These are phyloP conservation scores for Saussurea involucrata DNA, from an alignment of 129 eudicot species.

Conservation along the genomic window DNA sequence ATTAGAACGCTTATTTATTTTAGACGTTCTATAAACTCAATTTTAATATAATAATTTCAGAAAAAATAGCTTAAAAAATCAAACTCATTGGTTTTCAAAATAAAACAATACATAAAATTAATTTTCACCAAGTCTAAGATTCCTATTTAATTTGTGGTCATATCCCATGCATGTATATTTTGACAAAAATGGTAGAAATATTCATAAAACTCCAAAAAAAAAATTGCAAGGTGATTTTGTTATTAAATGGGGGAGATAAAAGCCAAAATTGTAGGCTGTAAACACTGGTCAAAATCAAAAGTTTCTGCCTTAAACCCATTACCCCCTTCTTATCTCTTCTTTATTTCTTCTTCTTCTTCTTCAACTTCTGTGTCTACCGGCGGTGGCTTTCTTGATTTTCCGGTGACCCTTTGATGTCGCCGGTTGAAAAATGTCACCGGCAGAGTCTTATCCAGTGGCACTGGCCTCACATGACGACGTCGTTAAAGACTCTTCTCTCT, in stretches of 20 bases:
- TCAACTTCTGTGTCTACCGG: neutral
- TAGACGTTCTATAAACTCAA: no score
- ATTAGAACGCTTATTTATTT: no score
- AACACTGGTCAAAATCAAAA: neutral
- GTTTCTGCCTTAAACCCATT: neutral
- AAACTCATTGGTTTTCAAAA: no score
- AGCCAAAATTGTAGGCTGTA: neutral
- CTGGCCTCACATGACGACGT: conserved; percentile 57
- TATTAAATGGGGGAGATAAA: neutral
- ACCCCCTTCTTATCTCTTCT: neutral
- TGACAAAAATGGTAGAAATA: no score
- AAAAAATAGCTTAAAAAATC: no score
- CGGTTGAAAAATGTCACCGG: conserved; percentile 28
- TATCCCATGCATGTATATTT: no score
- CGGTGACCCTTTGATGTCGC: conserved; percentile 13
- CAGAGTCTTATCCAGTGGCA: conserved; percentile 26
- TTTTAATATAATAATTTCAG: no score
- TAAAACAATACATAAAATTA: no score
- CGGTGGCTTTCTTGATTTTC: conserved; percentile 11
- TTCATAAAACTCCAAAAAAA: no score
- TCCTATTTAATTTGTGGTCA: no score
- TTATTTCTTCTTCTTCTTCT: conserved; percentile 1
- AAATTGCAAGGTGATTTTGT: neutral
- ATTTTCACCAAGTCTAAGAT: no score
- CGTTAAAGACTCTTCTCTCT: conserved; percentile 33